A percentile compares a stretch with the other conserved stretches of the same genome.
phyloP scores from a whole-genome alignment of 805 yeast genomes.

The Danielozyma ontarioensis region DNA sequence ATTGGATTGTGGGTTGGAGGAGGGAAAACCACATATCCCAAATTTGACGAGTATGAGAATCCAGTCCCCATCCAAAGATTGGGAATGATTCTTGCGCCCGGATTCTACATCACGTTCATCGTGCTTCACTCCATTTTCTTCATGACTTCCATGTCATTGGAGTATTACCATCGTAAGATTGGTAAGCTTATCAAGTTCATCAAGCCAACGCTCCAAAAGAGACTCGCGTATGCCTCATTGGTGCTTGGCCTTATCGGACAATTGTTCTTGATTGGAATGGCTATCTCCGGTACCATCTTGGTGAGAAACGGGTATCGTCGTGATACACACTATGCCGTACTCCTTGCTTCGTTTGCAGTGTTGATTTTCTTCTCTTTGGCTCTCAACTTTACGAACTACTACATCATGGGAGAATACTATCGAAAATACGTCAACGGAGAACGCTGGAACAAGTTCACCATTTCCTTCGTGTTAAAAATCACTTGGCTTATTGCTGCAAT shows the following conservation, averaged over 20 bases:
- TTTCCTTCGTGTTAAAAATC: constrained; percentile 19
- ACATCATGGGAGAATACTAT: constrained; percentile 25
- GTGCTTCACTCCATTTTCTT: constrained; percentile 18
- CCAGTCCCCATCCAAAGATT: constrained; percentile 22
- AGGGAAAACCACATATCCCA: constrained; percentile 16
- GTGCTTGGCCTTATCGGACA: constrained; percentile 18
- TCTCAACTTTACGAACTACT: constrained; percentile 21
- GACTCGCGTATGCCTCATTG: constrained; percentile 20
- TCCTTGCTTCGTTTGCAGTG: constrained; percentile 20
- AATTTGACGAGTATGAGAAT: constrained; percentile 13
- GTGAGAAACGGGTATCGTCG: constrained; percentile 10
- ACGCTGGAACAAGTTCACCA: constrained; percentile 23
- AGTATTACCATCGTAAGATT: constrained; percentile 22
- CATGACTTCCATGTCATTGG: constrained; percentile 18
- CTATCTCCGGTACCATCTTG: constrained; percentile 12
- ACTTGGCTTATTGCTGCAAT: constrained; percentile 19
- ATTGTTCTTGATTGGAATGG: constrained; percentile 15
- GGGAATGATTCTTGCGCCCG: constrained; percentile 19
- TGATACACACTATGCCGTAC: constrained; percentile 17
- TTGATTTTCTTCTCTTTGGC: constrained; percentile 19
- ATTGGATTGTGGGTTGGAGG: constrained; percentile 16
- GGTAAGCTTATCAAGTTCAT: constrained; percentile 25
- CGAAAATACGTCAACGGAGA: constrained; percentile 23
- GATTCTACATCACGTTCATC: constrained; percentile 15
- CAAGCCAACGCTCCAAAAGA: constrained; percentile 16